Evolutionary conservation across 495 filamentous ascomycete species (phyloP).

Genomic region (Penicillium herquei): DNA sequence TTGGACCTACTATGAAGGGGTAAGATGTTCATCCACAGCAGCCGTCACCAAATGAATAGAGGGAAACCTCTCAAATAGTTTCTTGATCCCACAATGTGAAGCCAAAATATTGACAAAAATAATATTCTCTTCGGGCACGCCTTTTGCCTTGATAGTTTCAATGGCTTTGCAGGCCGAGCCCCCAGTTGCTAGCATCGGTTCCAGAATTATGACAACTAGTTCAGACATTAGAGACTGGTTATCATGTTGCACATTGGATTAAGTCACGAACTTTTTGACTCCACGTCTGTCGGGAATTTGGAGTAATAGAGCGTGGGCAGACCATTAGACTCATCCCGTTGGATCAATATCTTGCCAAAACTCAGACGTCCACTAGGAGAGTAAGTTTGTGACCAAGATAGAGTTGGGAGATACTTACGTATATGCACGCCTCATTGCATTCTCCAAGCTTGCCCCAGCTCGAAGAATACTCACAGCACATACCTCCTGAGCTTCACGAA

Average conservation of each 20-base stretch:
- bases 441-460: conserved; percentile 16
- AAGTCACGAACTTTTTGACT: conserved; percentile 7
- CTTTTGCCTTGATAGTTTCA: conserved; percentile 7
- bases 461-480: conserved; percentile 18
- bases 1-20: conserved; percentile 6
- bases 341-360: conserved; percentile 17
- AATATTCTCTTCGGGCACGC: conserved; percentile 17
- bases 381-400: background rate
- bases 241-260: background rate
- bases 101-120: conserved; percentile 18
- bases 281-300: conserved; percentile 11
- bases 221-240: background rate
- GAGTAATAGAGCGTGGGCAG: conserved; percentile 14
- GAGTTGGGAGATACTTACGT: background rate
- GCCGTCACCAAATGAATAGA: conserved; percentile 14
- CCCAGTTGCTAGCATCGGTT: conserved; percentile 20
- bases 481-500: background rate
- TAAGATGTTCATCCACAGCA: conserved; percentile 12
- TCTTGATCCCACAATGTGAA: conserved; percentile 3
- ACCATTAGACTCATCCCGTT: conserved; percentile 13
- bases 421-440: conserved; percentile 10
- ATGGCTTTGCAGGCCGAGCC: conserved; percentile 18
- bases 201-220: conserved; percentile 11
- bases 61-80: conserved; percentile 7
- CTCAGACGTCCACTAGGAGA: conserved; percentile 6